Conservation (phyloP, 2,329 filamentous ascomycete species). For the Phyllachora maydis region DNA sequence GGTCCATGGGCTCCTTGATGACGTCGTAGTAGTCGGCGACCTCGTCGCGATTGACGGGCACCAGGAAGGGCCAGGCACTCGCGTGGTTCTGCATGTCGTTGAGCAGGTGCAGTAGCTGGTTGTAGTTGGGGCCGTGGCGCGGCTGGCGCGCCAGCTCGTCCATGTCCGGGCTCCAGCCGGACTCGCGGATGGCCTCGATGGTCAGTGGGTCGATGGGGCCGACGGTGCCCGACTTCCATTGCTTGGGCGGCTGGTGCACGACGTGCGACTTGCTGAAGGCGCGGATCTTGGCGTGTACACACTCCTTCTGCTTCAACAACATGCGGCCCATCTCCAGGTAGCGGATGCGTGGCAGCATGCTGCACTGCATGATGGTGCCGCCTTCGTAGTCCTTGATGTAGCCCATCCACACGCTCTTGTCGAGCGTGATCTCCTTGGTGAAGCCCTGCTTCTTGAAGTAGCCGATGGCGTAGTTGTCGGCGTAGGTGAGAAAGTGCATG, state of each 20-base stretch:
- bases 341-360: conserved; percentile 84
- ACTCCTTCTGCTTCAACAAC: conserved; percentile 93
- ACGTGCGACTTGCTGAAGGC: conserved; percentile 78
- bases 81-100: conserved; percentile 91
- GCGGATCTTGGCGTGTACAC: conserved; percentile 83
- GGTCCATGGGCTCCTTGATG: conserved; percentile 94
- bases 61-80: conserved; percentile 83
- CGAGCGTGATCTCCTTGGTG: conserved; percentile 91
- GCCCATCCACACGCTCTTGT: conserved; percentile 88
- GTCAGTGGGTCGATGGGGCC: conserved; percentile 64
- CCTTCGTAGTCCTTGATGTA: conserved; percentile 99
- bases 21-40: conserved; percentile 98
- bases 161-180: conserved; percentile 95
- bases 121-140: conserved; percentile 90
- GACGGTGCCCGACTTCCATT: conserved; percentile 50
- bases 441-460: conserved; percentile 99
- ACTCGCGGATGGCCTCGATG: conserved; percentile 74
- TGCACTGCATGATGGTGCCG: conserved; percentile 97
- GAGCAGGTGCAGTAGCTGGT: conserved; percentile 75
- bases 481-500: conserved; percentile 97
- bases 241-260: conserved; percentile 63
- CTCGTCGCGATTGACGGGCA: conserved; percentile 86
- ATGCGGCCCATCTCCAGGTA: conserved; percentile 87
- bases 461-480: conserved; percentile 95
- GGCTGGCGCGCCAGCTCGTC: conserved; percentile 89